phyloP scores from a whole-genome alignment of 352 stramenopile genomes.

The Phytophthora citricola region DNA sequence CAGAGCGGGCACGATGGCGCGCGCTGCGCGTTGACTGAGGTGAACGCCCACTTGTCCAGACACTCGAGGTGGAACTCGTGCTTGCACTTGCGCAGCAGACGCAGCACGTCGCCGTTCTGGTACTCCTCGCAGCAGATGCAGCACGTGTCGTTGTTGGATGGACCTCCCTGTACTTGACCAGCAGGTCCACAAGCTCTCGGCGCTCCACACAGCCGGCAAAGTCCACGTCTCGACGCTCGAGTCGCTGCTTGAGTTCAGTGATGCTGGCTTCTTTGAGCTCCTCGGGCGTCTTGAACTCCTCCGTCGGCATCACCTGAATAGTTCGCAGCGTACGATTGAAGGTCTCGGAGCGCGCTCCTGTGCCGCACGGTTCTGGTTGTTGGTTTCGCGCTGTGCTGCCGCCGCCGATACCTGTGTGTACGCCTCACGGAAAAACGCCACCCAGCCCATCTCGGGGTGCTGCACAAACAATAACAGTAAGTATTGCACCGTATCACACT shows the following conservation, averaged over 20 bases:
- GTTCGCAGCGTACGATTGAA: constrained; percentile 79
- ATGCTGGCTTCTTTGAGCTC: constrained; percentile 65
- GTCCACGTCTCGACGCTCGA: constrained; percentile 71
- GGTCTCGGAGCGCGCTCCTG: constrained; percentile 57
- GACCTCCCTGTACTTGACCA: constrained; percentile 77
- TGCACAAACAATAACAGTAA: constrained; percentile 15
- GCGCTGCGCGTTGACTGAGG: constrained; percentile 70
- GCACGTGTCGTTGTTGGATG: constrained; percentile 87
- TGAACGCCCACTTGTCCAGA: constrained; percentile 90
- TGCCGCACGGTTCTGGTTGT: constrained; percentile 40
- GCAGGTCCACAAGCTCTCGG: constrained; percentile 69
- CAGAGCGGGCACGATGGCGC: constrained; percentile 82
- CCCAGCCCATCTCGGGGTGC: constrained; percentile 65
- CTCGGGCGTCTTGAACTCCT: constrained; percentile 73
- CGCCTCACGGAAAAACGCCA: constrained; percentile 63
- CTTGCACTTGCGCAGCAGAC: constrained; percentile 82
- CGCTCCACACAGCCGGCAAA: constrained; percentile 72
- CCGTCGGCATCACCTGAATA: constrained; percentile 84
- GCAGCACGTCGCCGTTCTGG: constrained; percentile 75
- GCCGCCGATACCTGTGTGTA: constrained; percentile 49
- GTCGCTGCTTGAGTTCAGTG: constrained; percentile 76
- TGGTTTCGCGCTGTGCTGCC: constrained; percentile 43
- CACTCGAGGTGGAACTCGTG: constrained; percentile 91
- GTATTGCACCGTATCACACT: neutral
- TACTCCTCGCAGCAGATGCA: constrained; percentile 91